These are phyloP conservation scores for Phytophthora syringae DNA, from an alignment of 352 stramenopile species.

Conservation along the genomic window DNA sequence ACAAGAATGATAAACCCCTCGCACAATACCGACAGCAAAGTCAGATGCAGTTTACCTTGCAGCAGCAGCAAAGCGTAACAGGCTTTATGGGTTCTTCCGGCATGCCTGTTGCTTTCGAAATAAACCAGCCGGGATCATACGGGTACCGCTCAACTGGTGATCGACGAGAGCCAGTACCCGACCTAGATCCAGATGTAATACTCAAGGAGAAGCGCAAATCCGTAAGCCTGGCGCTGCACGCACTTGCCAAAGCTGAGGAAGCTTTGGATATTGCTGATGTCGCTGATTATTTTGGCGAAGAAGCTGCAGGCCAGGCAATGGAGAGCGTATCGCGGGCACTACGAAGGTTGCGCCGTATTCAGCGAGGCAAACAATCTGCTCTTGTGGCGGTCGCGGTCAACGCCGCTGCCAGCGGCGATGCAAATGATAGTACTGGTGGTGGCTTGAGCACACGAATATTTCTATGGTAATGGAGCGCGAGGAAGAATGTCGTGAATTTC, in stretches of 20 bases:
- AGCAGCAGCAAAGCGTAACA: slow-evolving; percentile 18
- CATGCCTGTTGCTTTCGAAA: slow-evolving; percentile 10
- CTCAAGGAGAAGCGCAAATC: slow-evolving; percentile 40
- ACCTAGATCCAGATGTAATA: slow-evolving; percentile 9
- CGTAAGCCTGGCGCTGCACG: slow-evolving; percentile 34
- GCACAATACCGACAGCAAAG: slow-evolving; percentile 12
- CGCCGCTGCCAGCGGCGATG: slow-evolving; percentile 17
- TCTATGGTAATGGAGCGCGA: slow-evolving; percentile 34
- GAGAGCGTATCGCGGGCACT: slow-evolving; percentile 33
- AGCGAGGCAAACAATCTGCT: slow-evolving; percentile 51
- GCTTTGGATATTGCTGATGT: slow-evolving; percentile 47
- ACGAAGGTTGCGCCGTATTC: slow-evolving; percentile 41
- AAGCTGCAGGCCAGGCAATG: slow-evolving; percentile 27
- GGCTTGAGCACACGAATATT: slow-evolving; percentile 39
- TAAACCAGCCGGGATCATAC: slow-evolving; percentile 9
- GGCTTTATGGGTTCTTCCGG: slow-evolving; percentile 15
- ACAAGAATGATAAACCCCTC: slow-evolving; percentile 6
- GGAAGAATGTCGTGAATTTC: slow-evolving; percentile 15
- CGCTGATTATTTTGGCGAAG: slow-evolving; percentile 41
- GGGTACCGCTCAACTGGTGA: slow-evolving; percentile 6
- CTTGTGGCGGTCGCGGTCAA: slow-evolving; percentile 33
- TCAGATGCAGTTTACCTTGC: slow-evolving; percentile 19
- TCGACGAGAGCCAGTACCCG: background rate
- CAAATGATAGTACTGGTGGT: slow-evolving; percentile 8
- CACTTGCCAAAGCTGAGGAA: slow-evolving; percentile 48